Base-by-base conservation (phyloP, 371 early-diverging fungal genomes). In the Cokeromyces recurvatus region DNA sequence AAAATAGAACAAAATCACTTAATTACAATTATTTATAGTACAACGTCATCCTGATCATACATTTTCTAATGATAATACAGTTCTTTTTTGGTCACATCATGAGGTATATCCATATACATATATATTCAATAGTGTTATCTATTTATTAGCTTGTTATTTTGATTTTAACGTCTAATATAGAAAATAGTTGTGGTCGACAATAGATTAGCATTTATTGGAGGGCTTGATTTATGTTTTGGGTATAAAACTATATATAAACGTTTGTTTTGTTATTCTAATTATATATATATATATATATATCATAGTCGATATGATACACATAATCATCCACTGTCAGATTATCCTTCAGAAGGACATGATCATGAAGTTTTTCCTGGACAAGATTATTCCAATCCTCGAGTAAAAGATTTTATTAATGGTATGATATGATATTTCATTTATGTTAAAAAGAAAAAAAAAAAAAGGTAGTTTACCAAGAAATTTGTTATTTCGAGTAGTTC, bases 371-470 rank as follows among this genome's bases (percentile, higher is more conserved):
- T 81, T 63, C 87, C 87, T 14, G 94, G 94, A 14, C 87, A 85
- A 68, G 97, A 96, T 59, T 96, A 91, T 66, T 86, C 85, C 46
- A 96, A 95, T 55, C 91, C 94, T n/a, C 83, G 94, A 25, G 77
- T 90, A 38, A 86, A 85, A 58, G 96, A 95, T 65, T 95, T 95
- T 74, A 59, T 61, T 23, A 73, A 89, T 59, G 84, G 84, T 81
- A 76, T 29, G 29, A 29, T 5, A 29, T 29, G 29, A 29, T 11
- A 29, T 29, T 29, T 5, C 29, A n/a, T n/a, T n/a, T n/a, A n/a
- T n/a, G n/a, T n/a, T n/a, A n/a, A n/a, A n/a, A n/a, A n/a, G n/a
- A n/a, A n/a, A n/a, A n/a, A n/a, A n/a, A n/a, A n/a, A n/a, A n/a
- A n/a, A n/a, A n/a, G n/a, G n/a, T n/a, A n/a, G n/a, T n/a, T n/a